Conservation (phyloP, 495 filamentous ascomycete species). For the Podospora pseudocomata region DNA sequence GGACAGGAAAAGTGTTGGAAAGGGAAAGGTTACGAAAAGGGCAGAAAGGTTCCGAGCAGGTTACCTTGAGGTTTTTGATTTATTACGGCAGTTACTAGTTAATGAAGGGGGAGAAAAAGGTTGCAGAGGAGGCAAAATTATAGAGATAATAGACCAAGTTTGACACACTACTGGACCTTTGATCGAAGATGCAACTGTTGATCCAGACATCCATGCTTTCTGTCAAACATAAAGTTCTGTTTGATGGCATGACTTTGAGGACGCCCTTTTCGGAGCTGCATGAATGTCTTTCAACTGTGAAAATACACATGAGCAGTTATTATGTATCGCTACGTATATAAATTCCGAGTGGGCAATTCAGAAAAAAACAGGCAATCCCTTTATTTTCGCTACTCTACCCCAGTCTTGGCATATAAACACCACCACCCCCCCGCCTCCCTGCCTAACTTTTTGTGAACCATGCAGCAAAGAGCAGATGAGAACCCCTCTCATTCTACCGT, state of each 20-base stretch:
- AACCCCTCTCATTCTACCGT: background rate
- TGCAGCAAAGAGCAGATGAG: background rate
- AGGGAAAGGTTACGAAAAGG: background rate
- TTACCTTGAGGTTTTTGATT: background rate
- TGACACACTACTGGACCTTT: too few relatives aligned
- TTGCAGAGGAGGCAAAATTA: too few relatives aligned
- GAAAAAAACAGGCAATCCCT: background rate
- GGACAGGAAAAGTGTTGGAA: background rate
- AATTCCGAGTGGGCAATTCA: background rate
- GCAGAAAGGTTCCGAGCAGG: background rate
- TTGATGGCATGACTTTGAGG: too few relatives aligned
- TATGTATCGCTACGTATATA: background rate
- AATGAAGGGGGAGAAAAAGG: too few relatives aligned
- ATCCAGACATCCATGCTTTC: too few relatives aligned
- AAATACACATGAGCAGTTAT: background rate
- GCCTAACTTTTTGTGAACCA: slow-evolving; percentile 1
- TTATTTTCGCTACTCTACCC: background rate
- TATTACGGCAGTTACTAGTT: too few relatives aligned
- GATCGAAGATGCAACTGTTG: too few relatives aligned
- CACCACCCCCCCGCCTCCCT: background rate
- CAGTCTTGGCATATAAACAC: background rate
- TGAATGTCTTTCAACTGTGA: too few relatives aligned
- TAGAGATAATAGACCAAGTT: too few relatives aligned
- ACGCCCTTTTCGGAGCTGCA: too few relatives aligned
- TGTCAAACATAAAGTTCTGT: too few relatives aligned